These are phyloP conservation scores for Athelia sp. DNA, from an alignment of 1,284 basidiomycete genomes.

Conservation along the genomic window DNA sequence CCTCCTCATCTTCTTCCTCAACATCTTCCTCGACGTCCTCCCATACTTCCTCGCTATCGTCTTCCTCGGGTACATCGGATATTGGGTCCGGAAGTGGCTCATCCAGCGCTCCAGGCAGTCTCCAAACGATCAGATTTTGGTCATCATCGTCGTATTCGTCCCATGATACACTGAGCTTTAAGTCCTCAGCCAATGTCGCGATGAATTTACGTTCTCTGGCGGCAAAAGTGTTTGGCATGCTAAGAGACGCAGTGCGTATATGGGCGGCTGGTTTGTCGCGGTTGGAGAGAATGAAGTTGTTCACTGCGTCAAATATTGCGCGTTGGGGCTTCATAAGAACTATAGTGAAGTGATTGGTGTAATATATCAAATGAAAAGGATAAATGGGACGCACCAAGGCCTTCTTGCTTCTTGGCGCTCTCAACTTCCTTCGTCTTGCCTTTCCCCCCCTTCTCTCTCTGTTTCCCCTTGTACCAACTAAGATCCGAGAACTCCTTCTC, in stretches of 20 bases:
- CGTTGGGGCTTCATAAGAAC: conserved; percentile 73
- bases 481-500: conserved; percentile 86
- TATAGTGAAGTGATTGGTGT: conserved; percentile 19
- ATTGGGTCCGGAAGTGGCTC: conserved; percentile 26
- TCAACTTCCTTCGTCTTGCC: conserved; percentile 53
- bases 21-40: conserved; percentile 46
- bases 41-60: conserved; percentile 37
- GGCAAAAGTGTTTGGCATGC: conserved; percentile 73
- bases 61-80: conserved; percentile 12
- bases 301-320: conserved; percentile 72
- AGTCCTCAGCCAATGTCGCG: conserved; percentile 63
- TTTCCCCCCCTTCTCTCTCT: conserved; percentile 42
- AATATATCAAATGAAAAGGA: neutral
- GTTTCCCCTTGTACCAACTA: conserved; percentile 90
- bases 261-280: conserved; percentile 33
- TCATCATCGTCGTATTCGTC: conserved; percentile 88
- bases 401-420: conserved; percentile 39
- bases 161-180: conserved; percentile 78
- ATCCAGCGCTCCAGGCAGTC: conserved; percentile 50
- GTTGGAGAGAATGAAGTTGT: conserved; percentile 65
- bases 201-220: conserved; percentile 80
- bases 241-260: conserved; percentile 39
- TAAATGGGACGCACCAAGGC: conserved; percentile 39
- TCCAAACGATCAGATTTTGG: conserved; percentile 64
- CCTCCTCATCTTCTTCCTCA: conserved; percentile 53